Base-by-base conservation (phyloP, 257 asterid genomes). In the Fraxinus pennsylvanica region DNA sequence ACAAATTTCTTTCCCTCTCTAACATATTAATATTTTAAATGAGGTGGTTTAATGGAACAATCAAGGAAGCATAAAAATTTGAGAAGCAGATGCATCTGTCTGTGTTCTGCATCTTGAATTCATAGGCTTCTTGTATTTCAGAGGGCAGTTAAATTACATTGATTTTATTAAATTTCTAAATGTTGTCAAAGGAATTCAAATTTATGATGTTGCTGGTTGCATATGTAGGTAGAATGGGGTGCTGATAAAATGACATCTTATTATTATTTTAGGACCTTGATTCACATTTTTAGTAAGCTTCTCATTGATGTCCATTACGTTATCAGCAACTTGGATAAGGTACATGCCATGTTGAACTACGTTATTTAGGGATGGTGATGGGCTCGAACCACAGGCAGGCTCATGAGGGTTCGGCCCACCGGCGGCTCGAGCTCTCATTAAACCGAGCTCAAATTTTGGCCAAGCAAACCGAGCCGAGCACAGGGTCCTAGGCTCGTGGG, bases 171-270 rank as follows among this genome's bases (percentile, higher is more conserved):
- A 3, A 10, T 43, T 43, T 12, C 50, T 12, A 12, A 10, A 43
- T 43, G 50, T 17, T 19, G 22, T 54, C 22, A 3, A 22, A 27
- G 32, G 78, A 78, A 71, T 66, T 71, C 39, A 50, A 27, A 30
- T 52, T 67, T 72, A 67, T 73, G 78, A 68, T 47, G 80, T 80
- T 83, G 76, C 81, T 79, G 22, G 72, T 66, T 45, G 19, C 52
- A 45, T 52, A 17, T 19, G 27, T 54, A 54, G 65, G 22, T 17
- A 54, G 65, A 54, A 4, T 54, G 65, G 65, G 65, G 54, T 77
- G n/a, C 59, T 21, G 43, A 38, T 39, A 12, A 3, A 33, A 19
- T 9, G 68, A 67, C 76, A 77, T 73, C 39, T 57, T 57, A 36
- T 77, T 27, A 52, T 52, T 15, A 50, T 52, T 54, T 57, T n/a